Evolutionary conservation across 768 basidiomycete genomes (phyloP), one percentile per base, ranked within the genome.

Genomic region (Mycena maculata): DNA sequence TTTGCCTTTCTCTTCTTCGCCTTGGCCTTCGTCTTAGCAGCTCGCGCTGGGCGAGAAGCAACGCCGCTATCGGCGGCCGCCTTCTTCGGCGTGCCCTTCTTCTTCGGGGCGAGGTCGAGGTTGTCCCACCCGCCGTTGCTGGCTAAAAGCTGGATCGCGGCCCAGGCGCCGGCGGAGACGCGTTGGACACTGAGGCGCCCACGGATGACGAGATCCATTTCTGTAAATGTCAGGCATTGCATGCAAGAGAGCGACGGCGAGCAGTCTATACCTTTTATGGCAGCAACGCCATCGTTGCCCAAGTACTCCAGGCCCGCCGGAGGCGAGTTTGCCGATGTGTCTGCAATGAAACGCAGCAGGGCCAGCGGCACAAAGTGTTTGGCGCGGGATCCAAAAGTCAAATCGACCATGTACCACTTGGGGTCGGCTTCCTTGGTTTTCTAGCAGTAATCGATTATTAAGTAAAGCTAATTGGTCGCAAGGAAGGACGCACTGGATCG

Each of bases 341-440:
- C 82, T 0, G 90, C 87, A 41, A 96, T 86, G 54, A 83, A 80
- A 27, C 90, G 88, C 45, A 98, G 83, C 0, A 97, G 82, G 8
- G 90, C 82, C 13, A 97, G 83, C 3, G 95, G 90, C 13, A 97
- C 86, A 58, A 95, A 95, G 79, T 96, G 83, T 31, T 77, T 70
- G 7, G 92, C 85, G 25, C 92, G 88, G 8, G 86, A 81, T 18
- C 78, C 71, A 76, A 96, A 96, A 33, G 85, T 86, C 56, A 91
- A 80, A 71, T 95, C 90, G 38, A 96, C 92, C 96, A 98, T 98
- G 81, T 85, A 96, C 96, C 96, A 98, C 75, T 86, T 93, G 2
- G 96, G 96, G 13, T 88, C 83, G 4, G 84, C 83, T 72, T 88
- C 72, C 61, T 94, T 84, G 2, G 94, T 87, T 88, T 96, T 96